phyloP scores from a whole-genome alignment of 2,329 filamentous ascomycete genomes.

The Sporothrix curviconia region DNA sequence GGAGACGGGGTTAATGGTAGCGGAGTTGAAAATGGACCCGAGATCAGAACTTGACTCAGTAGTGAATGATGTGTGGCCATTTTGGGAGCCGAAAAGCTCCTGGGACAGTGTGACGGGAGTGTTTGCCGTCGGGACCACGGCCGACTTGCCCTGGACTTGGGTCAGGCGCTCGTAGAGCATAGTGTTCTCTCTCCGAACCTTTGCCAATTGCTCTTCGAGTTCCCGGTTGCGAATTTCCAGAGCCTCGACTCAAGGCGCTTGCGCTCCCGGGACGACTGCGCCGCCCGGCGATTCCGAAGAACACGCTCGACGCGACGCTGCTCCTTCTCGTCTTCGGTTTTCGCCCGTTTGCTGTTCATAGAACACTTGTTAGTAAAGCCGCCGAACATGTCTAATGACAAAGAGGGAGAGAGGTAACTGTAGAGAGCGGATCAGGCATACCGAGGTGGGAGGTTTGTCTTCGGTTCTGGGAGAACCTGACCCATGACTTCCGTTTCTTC shows the following conservation, averaged over 20 bases:
- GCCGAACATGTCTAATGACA: background rate
- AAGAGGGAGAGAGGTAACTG: background rate
- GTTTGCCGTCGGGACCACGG: conserved; percentile 36
- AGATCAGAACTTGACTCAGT: conserved; percentile 29
- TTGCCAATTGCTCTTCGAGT: conserved; percentile 53
- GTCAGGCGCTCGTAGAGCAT: conserved; percentile 45
- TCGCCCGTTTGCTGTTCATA: conserved; percentile 96
- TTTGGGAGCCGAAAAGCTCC: conserved; percentile 49
- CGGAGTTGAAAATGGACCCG: conserved; percentile 37
- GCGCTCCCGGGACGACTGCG: conserved; percentile 91
- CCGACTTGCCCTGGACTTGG: conserved; percentile 40
- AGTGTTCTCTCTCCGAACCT: conserved; percentile 34
- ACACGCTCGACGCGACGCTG: conserved; percentile 96
- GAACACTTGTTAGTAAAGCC: too few relatives aligned
- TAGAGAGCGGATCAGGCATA: conserved; percentile 34
- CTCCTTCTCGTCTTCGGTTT: conserved; percentile 98
- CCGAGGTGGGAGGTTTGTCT: conserved; percentile 91
- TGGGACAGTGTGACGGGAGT: conserved; percentile 50
- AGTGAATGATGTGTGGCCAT: conserved; percentile 28
- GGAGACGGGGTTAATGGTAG: conserved; percentile 55
- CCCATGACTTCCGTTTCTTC: conserved; percentile 99
- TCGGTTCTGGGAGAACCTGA: conserved; percentile 90
- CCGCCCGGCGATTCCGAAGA: conserved; percentile 88
- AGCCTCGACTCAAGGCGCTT: conserved; percentile 81
- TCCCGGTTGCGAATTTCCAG: conserved; percentile 70